These are phyloP conservation scores for Pseudogymnoascus sp. DNA, from an alignment of 2,329 filamentous ascomycete species.

Conservation along the genomic window DNA sequence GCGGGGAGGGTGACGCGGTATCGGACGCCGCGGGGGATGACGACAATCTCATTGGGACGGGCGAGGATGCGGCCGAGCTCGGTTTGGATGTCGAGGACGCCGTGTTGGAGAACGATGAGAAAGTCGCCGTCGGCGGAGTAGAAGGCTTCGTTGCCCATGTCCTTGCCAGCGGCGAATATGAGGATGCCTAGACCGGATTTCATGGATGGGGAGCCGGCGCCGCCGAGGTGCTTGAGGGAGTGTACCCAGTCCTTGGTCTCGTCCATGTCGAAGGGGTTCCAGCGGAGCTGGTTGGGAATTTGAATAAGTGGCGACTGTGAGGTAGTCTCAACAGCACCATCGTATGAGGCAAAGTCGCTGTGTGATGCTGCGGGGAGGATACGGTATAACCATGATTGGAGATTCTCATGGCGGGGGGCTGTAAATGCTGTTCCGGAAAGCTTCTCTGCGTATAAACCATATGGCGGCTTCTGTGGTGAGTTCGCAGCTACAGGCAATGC, in stretches of 20 bases:
- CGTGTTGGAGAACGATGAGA: conserved; percentile 67
- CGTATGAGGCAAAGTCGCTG: conserved; percentile 8
- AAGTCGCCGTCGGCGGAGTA: conserved; percentile 79
- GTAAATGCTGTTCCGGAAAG: conserved; percentile 51
- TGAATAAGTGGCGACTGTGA: conserved; percentile 51
- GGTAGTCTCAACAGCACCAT: conserved; percentile 38
- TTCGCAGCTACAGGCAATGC: conserved; percentile 58
- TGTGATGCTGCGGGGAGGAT: conserved; percentile 47
- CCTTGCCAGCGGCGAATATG: conserved; percentile 69
- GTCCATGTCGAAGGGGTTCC: conserved; percentile 64
- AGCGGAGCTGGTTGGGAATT: conserved; percentile 73
- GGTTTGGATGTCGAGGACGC: conserved; percentile 65
- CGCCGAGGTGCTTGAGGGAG: conserved; percentile 54
- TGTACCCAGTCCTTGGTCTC: conserved; percentile 61
- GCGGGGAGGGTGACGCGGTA: conserved; percentile 61
- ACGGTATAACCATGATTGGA: conserved; percentile 50
- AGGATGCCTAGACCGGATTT: conserved; percentile 75
- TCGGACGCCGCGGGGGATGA: conserved; percentile 66
- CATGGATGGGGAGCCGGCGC: conserved; percentile 68
- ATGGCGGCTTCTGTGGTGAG: conserved; percentile 60
- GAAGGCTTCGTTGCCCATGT: conserved; percentile 70
- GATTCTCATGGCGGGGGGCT: conserved; percentile 46
- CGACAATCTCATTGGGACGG: conserved; percentile 68
- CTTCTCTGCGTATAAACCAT: conserved; percentile 62
- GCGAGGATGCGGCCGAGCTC: conserved; percentile 68